These are phyloP conservation scores for Dichotomocladium elegans DNA, from an alignment of 371 early-diverging fungal genomes.

Conservation along the genomic window DNA sequence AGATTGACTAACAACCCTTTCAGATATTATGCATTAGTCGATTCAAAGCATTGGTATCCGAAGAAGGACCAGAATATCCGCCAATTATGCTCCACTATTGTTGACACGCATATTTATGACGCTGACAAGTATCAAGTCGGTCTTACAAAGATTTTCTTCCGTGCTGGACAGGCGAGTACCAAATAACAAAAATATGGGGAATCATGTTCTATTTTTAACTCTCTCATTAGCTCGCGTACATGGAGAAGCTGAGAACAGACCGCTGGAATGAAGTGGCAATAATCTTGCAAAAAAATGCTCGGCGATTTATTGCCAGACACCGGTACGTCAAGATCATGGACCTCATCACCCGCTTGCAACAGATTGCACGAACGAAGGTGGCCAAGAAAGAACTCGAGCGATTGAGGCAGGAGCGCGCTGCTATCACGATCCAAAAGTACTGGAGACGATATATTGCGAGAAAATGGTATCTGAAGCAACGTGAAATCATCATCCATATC, in stretches of 20 bases:
- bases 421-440: constrained; percentile 71
- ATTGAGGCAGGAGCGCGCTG: constrained; percentile 70
- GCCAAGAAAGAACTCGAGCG: constrained; percentile 51
- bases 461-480: constrained; percentile 42
- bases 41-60: constrained; percentile 64
- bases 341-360: constrained; percentile 56
- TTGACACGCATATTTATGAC: constrained; percentile 66
- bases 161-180: constrained; percentile 91
- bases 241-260: constrained; percentile 88
- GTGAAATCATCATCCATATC: constrained; percentile 27
- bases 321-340: constrained; percentile 56
- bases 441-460: constrained; percentile 68
- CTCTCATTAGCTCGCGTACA: constrained; percentile 65
- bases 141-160: constrained; percentile 97
- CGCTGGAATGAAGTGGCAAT: constrained; percentile 73
- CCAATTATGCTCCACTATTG: constrained; percentile 58
- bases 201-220: background rate
- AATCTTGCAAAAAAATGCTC: constrained; percentile 85
- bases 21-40: constrained; percentile 84
- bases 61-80: constrained; percentile 38
- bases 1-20: background rate
- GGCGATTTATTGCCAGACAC: constrained; percentile 68
- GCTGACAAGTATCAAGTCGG: constrained; percentile 94
- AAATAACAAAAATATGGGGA: background rate
- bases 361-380: constrained; percentile 55